Percentiles rank a stretch among this genome's conserved stretches.
Evolutionary conservation across 768 basidiomycete species (phyloP).

Genomic region (Serendipita sp.): DNA sequence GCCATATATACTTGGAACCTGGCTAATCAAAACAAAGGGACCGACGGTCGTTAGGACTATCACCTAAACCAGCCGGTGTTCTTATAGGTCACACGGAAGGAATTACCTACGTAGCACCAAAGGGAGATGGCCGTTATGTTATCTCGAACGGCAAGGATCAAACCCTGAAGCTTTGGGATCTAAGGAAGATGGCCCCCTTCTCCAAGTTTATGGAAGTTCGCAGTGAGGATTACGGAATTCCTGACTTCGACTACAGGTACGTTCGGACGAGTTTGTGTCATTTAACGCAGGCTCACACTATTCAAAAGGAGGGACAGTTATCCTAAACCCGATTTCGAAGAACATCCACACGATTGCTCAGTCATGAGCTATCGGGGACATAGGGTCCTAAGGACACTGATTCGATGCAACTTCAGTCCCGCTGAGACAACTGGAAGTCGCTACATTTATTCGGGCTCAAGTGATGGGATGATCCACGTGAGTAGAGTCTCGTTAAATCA

Average conservation of each 20-base stretch:
- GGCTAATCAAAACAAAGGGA: constrained; percentile 25
- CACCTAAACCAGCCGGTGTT: constrained; percentile 73
- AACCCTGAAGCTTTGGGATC: constrained; percentile 78
- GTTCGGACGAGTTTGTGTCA: constrained; percentile 24
- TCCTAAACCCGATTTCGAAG: constrained; percentile 39
- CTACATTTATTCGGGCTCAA: constrained; percentile 89
- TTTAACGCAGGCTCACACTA: constrained; percentile 18
- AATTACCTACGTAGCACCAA: constrained; percentile 86
- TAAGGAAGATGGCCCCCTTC: constrained; percentile 78
- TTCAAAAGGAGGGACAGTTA: constrained; percentile 25
- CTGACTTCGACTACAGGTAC: constrained; percentile 58
- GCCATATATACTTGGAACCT: neutral
- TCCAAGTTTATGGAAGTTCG: constrained; percentile 45
- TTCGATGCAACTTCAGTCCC: constrained; percentile 94
- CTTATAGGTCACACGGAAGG: constrained; percentile 93
- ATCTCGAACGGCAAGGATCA: constrained; percentile 97
- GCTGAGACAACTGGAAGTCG: constrained; percentile 78
- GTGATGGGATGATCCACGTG: constrained; percentile 75
- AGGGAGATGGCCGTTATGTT: constrained; percentile 90
- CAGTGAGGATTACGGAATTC: constrained; percentile 37
- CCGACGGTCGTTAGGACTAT: constrained; percentile 31
- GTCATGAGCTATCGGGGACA: constrained; percentile 95
- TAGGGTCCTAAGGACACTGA: constrained; percentile 75
- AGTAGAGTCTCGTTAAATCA: constrained; percentile 14
- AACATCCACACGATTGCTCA: constrained; percentile 81